phyloP scores from a whole-genome alignment of 176 grass and related monocot species.

The Oropetium thomaeum region DNA sequence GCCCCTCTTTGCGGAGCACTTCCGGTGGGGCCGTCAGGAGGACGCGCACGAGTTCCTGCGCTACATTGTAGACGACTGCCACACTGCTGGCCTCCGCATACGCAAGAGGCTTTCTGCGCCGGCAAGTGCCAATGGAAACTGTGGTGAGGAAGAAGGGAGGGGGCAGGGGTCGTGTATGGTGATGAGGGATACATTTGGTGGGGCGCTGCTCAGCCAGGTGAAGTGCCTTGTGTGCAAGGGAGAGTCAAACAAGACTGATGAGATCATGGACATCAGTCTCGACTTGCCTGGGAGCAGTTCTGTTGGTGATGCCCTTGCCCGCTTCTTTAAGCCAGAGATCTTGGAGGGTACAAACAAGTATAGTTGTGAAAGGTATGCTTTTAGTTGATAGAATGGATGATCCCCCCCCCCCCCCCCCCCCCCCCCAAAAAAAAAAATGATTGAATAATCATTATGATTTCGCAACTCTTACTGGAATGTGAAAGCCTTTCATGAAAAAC shows the following conservation, averaged over 20 bases:
- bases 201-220: slow-evolving; percentile 82
- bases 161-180: slow-evolving; percentile 28
- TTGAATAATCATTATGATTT: background rate
- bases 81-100: slow-evolving; percentile 55
- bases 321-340: slow-evolving; percentile 83
- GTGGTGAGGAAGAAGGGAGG: slow-evolving; percentile 29
- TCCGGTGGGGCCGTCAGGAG: slow-evolving; percentile 84
- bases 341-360: slow-evolving; percentile 97
- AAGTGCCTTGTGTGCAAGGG: slow-evolving; percentile 92
- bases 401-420: no score
- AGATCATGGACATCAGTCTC: slow-evolving; percentile 97
- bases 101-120: slow-evolving; percentile 43
- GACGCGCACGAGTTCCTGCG: slow-evolving; percentile 92
- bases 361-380: slow-evolving; percentile 69
- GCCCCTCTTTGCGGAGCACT: slow-evolving; percentile 69
- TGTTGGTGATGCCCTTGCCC: slow-evolving; percentile 68
- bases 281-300: slow-evolving; percentile 74
- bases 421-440: background rate
- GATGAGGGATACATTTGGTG: slow-evolving; percentile 94
- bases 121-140: slow-evolving; percentile 33
- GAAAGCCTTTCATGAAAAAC: slow-evolving; percentile 1
- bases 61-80: slow-evolving; percentile 78
- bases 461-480: background rate
- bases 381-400: background rate
- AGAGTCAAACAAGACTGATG: slow-evolving; percentile 92